phyloP scores from a whole-genome alignment of 192 early-diverging fungal species.

The Linnemannia zychae region DNA sequence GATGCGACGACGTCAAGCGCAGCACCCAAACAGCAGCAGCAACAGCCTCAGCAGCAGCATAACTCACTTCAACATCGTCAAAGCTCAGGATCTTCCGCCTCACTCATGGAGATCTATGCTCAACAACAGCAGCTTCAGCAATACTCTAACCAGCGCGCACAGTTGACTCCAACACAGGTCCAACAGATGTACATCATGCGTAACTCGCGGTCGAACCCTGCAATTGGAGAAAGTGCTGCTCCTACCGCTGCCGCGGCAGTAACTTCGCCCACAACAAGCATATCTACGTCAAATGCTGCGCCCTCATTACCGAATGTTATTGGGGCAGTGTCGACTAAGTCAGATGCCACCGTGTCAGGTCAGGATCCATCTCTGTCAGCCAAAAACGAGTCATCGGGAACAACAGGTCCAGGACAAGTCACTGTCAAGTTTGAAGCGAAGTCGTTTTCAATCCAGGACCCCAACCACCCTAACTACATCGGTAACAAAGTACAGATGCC shows the following conservation, averaged over 20 bases:
- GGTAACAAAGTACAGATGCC: not conserved
- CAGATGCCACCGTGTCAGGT: not conserved
- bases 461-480: not conserved
- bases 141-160: slow-evolving; percentile 36
- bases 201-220: not conserved
- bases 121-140: slow-evolving; percentile 27
- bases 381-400: not conserved
- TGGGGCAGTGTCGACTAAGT: not conserved
- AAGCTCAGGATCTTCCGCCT: not conserved
- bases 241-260: not conserved
- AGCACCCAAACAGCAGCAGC: not conserved
- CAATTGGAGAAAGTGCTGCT: not conserved
- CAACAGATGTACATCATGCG: slow-evolving; percentile 19
- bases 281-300: not conserved
- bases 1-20: not conserved
- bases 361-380: not conserved
- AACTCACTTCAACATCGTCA: not conserved
- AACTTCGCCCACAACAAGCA: not conserved
- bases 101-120: slow-evolving; percentile 29
- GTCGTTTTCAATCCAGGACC: slow-evolving; percentile 19
- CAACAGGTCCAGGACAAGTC: not conserved
- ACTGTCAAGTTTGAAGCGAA: slow-evolving; percentile 36
- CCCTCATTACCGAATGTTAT: not conserved
- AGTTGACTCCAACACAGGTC: slow-evolving; percentile 15
- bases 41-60: slow-evolving; percentile 1